Conservation (phyloP, 2,329 filamentous ascomycete species). For the Berkeleyomyces basicola region DNA sequence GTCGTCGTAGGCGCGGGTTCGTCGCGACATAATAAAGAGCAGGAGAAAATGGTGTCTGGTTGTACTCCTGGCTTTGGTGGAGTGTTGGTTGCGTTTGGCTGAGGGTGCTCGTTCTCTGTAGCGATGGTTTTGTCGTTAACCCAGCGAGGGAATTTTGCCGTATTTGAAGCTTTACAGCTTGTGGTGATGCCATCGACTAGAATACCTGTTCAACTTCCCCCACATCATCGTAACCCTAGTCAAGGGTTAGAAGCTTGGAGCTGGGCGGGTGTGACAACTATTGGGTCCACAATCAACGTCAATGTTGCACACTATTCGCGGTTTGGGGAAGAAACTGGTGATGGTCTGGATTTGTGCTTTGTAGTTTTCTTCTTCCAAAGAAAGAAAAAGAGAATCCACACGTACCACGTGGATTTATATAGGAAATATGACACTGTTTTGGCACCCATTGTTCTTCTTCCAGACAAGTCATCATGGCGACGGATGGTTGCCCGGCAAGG, state of each 20-base stretch:
- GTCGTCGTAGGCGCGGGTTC: slow-evolving; percentile 30
- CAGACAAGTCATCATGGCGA: neutral
- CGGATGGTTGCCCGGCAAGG: neutral
- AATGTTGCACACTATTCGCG: neutral
- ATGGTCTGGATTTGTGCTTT: too few species aligned
- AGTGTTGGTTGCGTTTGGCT: too few species aligned
- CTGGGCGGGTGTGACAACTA: neutral
- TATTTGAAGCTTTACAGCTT: neutral
- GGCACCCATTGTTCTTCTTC: neutral
- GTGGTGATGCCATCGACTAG: neutral
- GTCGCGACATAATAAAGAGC: slow-evolving; percentile 25
- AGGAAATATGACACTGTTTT: neutral
- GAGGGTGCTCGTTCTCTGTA: too few species aligned
- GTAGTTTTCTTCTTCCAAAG: too few species aligned
- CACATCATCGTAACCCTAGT: neutral
- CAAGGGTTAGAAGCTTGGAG: neutral
- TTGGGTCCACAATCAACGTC: neutral
- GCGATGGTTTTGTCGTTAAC: neutral
- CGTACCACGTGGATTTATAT: too few species aligned
- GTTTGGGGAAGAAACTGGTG: neutral
- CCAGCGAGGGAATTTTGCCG: neutral
- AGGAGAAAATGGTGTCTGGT: neutral
- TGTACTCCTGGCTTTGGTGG: neutral
- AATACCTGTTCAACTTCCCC: neutral
- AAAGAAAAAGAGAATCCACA: too few species aligned